A percentile compares a stretch with the other conserved stretches of the same genome.
These are phyloP conservation scores for Raphanus hybrid DNA, from an alignment of 441 rosid species.

Conservation along the genomic window DNA sequence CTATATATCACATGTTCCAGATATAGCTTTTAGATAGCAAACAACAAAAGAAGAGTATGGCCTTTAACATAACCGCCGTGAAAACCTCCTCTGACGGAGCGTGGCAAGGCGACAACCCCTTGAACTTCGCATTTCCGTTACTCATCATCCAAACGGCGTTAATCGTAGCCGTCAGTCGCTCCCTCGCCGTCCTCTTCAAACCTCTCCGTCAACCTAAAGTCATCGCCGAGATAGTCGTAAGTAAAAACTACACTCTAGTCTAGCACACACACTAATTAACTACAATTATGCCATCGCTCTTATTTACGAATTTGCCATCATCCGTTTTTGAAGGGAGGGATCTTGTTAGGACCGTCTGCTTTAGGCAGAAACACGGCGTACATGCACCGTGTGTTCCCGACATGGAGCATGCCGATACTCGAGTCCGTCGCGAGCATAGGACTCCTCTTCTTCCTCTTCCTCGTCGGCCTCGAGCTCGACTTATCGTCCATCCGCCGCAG, in stretches of 20 bases:
- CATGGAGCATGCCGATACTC: constrained; percentile 66
- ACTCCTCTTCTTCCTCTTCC: constrained; percentile 73
- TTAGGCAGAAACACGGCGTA: constrained; percentile 58
- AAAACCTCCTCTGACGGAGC: constrained; percentile 66
- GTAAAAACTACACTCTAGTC: constrained; percentile 22
- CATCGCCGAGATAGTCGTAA: constrained; percentile 71
- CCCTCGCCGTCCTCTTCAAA: constrained; percentile 61
- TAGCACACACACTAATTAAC: not conserved
- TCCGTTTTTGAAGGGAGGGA: constrained; percentile 53
- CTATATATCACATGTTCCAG: not conserved
- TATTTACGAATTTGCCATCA: constrained; percentile 25
- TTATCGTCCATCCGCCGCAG: constrained; percentile 58
- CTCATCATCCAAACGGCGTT: constrained; percentile 61
- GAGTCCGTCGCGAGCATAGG: constrained; percentile 73
- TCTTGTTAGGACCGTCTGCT: constrained; percentile 72
- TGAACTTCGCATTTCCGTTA: constrained; percentile 63
- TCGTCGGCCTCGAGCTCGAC: constrained; percentile 76
- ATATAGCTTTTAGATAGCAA: too few species aligned
- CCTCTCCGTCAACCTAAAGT: constrained; percentile 79
- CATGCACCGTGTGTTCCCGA: constrained; percentile 52
- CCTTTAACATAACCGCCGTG: constrained; percentile 54
- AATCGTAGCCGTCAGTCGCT: constrained; percentile 57
- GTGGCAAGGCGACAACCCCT: constrained; percentile 75
- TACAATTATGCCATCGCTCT: not conserved
- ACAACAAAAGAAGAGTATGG: constrained; percentile 28